These are phyloP conservation scores for Baudoinia panamericana DNA, from an alignment of 495 filamentous ascomycete species.

Conservation along the genomic window DNA sequence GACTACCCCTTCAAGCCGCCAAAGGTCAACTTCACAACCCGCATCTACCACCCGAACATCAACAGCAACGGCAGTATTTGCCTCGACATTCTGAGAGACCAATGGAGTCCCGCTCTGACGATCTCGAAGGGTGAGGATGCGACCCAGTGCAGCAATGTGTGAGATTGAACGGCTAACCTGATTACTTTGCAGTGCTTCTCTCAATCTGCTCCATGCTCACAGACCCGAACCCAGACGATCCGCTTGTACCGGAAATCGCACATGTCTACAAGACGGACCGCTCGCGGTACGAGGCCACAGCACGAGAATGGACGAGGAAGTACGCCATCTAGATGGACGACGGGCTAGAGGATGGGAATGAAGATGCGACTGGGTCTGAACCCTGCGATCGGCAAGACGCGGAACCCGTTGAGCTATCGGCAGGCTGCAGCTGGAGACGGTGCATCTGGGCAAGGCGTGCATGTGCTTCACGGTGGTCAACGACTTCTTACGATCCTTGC, in stretches of 20 bases:
- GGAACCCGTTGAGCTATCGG: no score
- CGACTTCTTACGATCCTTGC: no score
- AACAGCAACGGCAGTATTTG: constrained; percentile 99
- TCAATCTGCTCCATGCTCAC: constrained; percentile 99
- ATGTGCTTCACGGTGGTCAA: no score
- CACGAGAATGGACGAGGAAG: constrained; percentile 97
- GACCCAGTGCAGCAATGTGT: no score
- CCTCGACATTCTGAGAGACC: constrained; percentile 92
- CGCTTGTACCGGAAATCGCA: constrained; percentile 93
- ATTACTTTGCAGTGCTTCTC: constrained; percentile 57
- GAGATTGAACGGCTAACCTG: no score
- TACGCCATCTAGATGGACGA: constrained; percentile 83
- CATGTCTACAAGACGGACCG: constrained; percentile 99
- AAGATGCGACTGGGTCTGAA: no score
- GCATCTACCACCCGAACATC: constrained; percentile 99
- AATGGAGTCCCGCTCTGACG: constrained; percentile 97
- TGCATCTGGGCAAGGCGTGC: no score
- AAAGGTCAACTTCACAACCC: constrained; percentile 99
- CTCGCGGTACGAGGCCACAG: constrained; percentile 85
- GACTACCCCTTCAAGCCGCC: constrained; percentile 99
- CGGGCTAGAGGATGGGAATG: no score
- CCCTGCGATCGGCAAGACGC: no score
- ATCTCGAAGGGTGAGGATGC: constrained; percentile 82
- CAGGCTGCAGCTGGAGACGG: no score
- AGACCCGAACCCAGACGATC: constrained; percentile 97